These are phyloP conservation scores for Adenanthera pavonina DNA, from an alignment of 306 rosid species.

Conservation along the genomic window DNA sequence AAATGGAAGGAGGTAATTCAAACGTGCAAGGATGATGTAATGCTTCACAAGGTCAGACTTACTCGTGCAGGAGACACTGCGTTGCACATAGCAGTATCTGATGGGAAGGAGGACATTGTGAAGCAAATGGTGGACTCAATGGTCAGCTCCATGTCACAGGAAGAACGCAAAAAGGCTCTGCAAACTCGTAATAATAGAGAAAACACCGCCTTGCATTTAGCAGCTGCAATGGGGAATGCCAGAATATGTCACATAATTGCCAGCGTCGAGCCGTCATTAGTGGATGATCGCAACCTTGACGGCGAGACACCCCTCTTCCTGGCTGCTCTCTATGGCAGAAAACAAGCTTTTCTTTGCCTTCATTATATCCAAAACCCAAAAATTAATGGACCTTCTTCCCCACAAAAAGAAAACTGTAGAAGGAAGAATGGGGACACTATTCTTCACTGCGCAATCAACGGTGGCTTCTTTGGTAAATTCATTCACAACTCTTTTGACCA, in stretches of 20 bases:
- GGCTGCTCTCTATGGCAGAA: too few species aligned
- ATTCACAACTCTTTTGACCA: too few species aligned
- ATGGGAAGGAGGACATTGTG: slow-evolving; percentile 37
- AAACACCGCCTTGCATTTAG: slow-evolving; percentile 54
- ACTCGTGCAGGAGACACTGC: slow-evolving; percentile 48
- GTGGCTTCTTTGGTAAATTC: too few species aligned
- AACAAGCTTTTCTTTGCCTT: too few species aligned
- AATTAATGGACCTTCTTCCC: background rate
- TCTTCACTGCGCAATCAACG: too few species aligned
- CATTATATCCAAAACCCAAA: too few species aligned
- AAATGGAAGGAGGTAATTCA: slow-evolving; percentile 41
- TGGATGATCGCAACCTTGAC: background rate
- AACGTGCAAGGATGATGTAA: background rate
- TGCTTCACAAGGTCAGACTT: background rate
- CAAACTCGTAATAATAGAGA: slow-evolving; percentile 9
- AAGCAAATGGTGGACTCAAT: slow-evolving; percentile 22
- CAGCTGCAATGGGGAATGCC: slow-evolving; percentile 46
- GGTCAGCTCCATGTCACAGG: background rate
- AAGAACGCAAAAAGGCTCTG: background rate
- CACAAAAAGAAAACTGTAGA: too few species aligned
- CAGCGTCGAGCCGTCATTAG: accelerated
- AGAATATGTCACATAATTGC: slow-evolving; percentile 47
- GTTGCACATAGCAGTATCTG: slow-evolving; percentile 56
- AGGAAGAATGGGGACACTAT: too few species aligned
- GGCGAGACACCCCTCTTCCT: too few species aligned